Conservation (phyloP, 208 protist species). For the Crithidia bombi region DNA sequence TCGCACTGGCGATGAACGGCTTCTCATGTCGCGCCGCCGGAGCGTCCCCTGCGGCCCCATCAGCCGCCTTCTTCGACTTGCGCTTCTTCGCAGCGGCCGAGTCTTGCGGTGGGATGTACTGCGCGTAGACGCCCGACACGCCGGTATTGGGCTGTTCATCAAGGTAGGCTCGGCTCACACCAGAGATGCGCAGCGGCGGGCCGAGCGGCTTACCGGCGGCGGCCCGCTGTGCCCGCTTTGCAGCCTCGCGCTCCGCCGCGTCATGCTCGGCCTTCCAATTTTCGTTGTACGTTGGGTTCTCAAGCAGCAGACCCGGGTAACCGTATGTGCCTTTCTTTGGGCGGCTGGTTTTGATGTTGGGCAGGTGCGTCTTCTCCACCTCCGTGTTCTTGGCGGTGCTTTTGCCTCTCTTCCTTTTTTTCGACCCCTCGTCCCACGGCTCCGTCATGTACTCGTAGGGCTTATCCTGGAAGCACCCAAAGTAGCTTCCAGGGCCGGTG, state of each 20-base stretch:
- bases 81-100: constrained; percentile 40
- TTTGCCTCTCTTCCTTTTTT: constrained; percentile 47
- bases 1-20: constrained; percentile 47
- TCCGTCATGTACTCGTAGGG: constrained; percentile 82
- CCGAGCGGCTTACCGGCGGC: constrained; percentile 27
- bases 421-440: constrained; percentile 51
- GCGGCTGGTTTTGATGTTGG: constrained; percentile 83
- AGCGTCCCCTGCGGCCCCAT: constrained; percentile 11
- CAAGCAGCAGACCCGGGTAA: constrained; percentile 64
- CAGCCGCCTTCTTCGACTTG: constrained; percentile 31
- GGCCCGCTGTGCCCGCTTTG: constrained; percentile 26
- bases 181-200: constrained; percentile 52
- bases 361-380: constrained; percentile 39
- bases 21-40: constrained; percentile 35
- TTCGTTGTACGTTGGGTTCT: constrained; percentile 70
- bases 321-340: constrained; percentile 89
- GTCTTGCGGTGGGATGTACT: constrained; percentile 30
- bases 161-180: constrained; percentile 64
- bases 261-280: constrained; percentile 53
- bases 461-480: constrained; percentile 79
- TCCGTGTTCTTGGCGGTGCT: constrained; percentile 3
- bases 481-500: constrained; percentile 86
- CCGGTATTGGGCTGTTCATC: constrained; percentile 81
- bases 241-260: constrained; percentile 21
- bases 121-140: constrained; percentile 69